Conservation (phyloP, 495 filamentous ascomycete species). For the Monascus purpureus region DNA sequence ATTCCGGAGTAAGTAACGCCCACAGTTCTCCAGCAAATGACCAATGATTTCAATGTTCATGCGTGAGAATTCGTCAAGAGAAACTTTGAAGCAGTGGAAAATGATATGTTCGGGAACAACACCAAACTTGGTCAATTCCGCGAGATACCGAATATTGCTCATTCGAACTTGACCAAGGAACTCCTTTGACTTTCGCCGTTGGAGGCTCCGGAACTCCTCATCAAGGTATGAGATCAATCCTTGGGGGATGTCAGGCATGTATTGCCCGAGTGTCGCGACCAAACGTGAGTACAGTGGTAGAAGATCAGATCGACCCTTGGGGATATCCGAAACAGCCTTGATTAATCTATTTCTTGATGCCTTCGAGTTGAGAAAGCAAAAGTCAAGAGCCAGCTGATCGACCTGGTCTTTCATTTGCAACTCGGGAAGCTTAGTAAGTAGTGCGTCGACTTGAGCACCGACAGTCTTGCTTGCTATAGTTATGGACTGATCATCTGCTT, state of each 20-base stretch:
- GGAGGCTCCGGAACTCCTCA: conserved; percentile 91
- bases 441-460: conserved; percentile 87
- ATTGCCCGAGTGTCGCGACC: conserved; percentile 83
- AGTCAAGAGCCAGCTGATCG: conserved; percentile 85
- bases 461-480: conserved; percentile 95
- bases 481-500: conserved; percentile 72
- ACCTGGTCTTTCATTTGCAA: conserved; percentile 81
- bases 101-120: conserved; percentile 97
- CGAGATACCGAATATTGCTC: conserved; percentile 90
- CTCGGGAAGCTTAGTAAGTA: conserved; percentile 77
- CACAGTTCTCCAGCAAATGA: conserved; percentile 93
- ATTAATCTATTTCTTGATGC: conserved; percentile 87
- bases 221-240: conserved; percentile 89
- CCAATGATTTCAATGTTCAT: conserved; percentile 99
- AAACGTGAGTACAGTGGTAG: conserved; percentile 83
- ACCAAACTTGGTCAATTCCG: conserved; percentile 95
- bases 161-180: conserved; percentile 88
- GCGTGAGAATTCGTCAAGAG: conserved; percentile 90
- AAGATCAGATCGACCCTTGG: conserved; percentile 86
- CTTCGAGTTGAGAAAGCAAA: conserved; percentile 97
- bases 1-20: conserved; percentile 84
- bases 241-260: conserved; percentile 84
- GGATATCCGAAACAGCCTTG: conserved; percentile 87
- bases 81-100: conserved; percentile 96
- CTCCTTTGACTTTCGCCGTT: conserved; percentile 97